phyloP scores from a whole-genome alignment of 192 early-diverging fungal species.

The Obelidium mucronatum region DNA sequence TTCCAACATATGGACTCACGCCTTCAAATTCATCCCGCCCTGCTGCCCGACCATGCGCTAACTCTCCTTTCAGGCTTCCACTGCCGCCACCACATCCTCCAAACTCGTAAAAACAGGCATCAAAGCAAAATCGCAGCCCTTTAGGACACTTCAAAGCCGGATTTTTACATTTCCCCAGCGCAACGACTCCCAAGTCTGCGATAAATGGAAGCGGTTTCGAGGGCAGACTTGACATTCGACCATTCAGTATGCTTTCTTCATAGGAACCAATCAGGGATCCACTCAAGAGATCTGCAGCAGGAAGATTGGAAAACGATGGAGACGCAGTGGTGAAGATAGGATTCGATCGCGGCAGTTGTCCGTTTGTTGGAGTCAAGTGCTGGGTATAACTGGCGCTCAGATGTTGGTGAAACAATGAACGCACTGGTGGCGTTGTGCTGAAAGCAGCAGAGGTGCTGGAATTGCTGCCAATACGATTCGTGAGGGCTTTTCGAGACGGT shows the following conservation, averaged over 20 bases:
- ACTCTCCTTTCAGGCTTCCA: constrained; percentile 49
- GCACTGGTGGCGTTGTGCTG: not conserved
- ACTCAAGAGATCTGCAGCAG: constrained; percentile 20
- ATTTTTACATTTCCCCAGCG: constrained; percentile 65
- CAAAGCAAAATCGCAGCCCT: constrained; percentile 66
- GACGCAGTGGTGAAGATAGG: not conserved
- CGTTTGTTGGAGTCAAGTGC: not conserved
- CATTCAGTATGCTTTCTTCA: constrained; percentile 77
- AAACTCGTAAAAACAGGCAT: constrained; percentile 78
- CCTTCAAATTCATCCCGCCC: not conserved
- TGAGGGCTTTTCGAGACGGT: not conserved
- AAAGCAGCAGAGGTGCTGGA: not conserved
- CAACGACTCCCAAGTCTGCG: constrained; percentile 75
- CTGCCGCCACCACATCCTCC: too few species aligned
- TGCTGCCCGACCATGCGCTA: constrained; percentile 25
- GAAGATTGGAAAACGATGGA: not conserved
- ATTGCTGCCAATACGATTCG: not conserved
- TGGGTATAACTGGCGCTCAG: not conserved
- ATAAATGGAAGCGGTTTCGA: constrained; percentile 75
- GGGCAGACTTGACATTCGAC: constrained; percentile 79
- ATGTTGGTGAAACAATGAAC: not conserved
- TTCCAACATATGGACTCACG: constrained; percentile 76
- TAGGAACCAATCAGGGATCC: constrained; percentile 62
- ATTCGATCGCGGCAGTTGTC: not conserved
- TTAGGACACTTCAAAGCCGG: constrained; percentile 66